A percentile compares a stretch with the other conserved stretches of the same genome.
These are phyloP conservation scores for Tulasnella sp. DNA, from an alignment of 768 basidiomycete genomes.

Conservation along the genomic window DNA sequence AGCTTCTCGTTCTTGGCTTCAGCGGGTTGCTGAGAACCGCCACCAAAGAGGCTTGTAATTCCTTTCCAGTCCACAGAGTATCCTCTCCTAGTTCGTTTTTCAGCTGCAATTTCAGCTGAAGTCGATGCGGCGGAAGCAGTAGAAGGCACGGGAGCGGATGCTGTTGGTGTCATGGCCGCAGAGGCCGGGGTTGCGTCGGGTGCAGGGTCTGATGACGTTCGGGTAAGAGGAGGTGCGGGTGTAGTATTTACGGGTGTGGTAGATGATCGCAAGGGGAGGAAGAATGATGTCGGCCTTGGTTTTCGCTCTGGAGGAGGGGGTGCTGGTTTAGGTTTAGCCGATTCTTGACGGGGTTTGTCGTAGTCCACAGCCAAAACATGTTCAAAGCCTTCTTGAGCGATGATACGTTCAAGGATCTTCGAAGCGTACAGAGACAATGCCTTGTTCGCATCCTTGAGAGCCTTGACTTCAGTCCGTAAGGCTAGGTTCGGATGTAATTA, in stretches of 20 bases:
- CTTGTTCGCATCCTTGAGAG: conserved; percentile 89
- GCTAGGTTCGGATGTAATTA: conserved; percentile 32
- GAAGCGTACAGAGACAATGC: conserved; percentile 89
- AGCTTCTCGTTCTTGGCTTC: conserved; percentile 29
- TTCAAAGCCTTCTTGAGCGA: conserved; percentile 91
- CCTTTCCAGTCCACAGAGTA: conserved; percentile 75
- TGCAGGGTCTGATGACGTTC: conserved; percentile 19
- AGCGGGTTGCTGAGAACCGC: conserved; percentile 33
- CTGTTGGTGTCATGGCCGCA: too few relatives aligned
- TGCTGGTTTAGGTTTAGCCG: conserved; percentile 25
- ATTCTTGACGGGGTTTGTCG: too few relatives aligned
- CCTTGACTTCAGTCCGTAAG: conserved; percentile 78
- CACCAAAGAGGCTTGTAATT: conserved; percentile 53
- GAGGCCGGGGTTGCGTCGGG: too few relatives aligned
- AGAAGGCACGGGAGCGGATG: conserved; percentile 17
- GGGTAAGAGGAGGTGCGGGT: conserved; percentile 13
- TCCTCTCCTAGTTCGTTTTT: conserved; percentile 42
- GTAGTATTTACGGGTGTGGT: background rate
- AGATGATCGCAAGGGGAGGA: background rate
- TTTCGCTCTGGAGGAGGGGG: conserved; percentile 26
- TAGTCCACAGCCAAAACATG: conserved; percentile 92
- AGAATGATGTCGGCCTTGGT: conserved; percentile 10
- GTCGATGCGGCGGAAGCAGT: conserved; percentile 20
- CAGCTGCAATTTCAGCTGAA: conserved; percentile 26
- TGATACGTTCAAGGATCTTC: conserved; percentile 96